These are phyloP conservation scores for Suillus subluteus DNA, from an alignment of 768 basidiomycete species.

Conservation along the genomic window DNA sequence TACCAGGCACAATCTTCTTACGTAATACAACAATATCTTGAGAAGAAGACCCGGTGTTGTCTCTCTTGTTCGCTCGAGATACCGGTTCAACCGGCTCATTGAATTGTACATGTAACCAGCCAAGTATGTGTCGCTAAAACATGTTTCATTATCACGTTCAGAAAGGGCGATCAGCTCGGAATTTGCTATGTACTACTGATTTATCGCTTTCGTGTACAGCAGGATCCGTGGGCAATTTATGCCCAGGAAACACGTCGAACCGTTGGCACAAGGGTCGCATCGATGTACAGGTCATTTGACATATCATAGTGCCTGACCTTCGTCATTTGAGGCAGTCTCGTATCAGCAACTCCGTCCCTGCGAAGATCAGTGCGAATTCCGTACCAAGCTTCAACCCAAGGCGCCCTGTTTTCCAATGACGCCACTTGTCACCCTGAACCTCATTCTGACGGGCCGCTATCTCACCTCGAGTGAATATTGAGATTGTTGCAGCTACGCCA, in stretches of 20 bases:
- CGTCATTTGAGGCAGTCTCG: background rate
- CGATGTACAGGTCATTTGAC: background rate
- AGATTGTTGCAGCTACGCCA: background rate
- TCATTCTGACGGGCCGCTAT: background rate
- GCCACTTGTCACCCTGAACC: background rate
- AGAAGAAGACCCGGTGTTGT: no score
- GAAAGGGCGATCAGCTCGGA: conserved; percentile 9
- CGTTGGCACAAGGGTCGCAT: background rate
- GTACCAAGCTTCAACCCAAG: background rate
- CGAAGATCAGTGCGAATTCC: background rate
- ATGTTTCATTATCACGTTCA: background rate
- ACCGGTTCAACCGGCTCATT: no score
- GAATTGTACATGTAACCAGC: no score
- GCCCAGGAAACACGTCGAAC: conserved; percentile 5
- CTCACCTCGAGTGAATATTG: background rate
- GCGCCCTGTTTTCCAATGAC: background rate
- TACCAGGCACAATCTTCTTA: background rate
- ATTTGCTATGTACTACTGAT: conserved; percentile 30
- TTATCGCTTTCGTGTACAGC: conserved; percentile 22
- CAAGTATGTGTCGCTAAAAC: no score
- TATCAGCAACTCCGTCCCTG: background rate
- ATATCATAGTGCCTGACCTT: conserved; percentile 1
- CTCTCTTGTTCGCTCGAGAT: no score
- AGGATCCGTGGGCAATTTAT: conserved; percentile 28
- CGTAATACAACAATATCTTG: background rate